phyloP scores from a whole-genome alignment of 148 eudicot genomes.

The Rhododendron mucronatum region DNA sequence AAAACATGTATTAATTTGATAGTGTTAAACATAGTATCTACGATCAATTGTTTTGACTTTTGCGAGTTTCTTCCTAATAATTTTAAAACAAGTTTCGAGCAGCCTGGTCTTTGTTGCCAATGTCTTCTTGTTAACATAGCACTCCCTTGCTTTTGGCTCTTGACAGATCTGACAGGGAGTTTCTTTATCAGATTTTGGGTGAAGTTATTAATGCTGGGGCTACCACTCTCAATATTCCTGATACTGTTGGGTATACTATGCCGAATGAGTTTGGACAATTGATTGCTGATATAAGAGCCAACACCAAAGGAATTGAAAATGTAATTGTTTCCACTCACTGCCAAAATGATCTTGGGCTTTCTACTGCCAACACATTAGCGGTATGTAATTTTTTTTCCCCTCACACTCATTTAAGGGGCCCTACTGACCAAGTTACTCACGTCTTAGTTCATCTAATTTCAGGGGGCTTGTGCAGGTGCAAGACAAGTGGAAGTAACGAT shows the following conservation, averaged over 20 bases:
- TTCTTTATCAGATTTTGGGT: slow-evolving; percentile 77
- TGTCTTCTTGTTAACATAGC: neutral
- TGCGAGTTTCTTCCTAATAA: neutral
- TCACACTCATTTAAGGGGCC: neutral
- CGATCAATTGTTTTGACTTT: neutral
- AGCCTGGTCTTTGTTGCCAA: neutral
- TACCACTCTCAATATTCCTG: slow-evolving; percentile 89
- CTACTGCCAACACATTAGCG: slow-evolving; percentile 82
- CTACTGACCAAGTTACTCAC: neutral
- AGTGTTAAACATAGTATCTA: neutral
- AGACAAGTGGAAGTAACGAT: slow-evolving; percentile 92
- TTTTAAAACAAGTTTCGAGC: neutral
- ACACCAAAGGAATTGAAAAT: slow-evolving; percentile 88
- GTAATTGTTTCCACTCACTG: slow-evolving; percentile 92
- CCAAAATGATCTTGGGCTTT: slow-evolving; percentile 96
- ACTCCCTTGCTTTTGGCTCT: slow-evolving; percentile 8
- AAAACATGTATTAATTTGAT: neutral
- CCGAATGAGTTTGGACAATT: slow-evolving; percentile 81
- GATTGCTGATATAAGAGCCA: slow-evolving; percentile 83
- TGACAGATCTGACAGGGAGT: slow-evolving; percentile 82
- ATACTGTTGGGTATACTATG: slow-evolving; percentile 80
- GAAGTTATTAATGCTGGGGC: slow-evolving; percentile 96
- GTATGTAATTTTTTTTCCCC: slow-evolving; percentile 33
- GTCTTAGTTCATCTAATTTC: slow-evolving; percentile 23
- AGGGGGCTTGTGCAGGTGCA: slow-evolving; percentile 96